Evolutionary conservation across 2,329 filamentous ascomycete genomes (phyloP).

Genomic region (Colletotrichum noveboracense): DNA sequence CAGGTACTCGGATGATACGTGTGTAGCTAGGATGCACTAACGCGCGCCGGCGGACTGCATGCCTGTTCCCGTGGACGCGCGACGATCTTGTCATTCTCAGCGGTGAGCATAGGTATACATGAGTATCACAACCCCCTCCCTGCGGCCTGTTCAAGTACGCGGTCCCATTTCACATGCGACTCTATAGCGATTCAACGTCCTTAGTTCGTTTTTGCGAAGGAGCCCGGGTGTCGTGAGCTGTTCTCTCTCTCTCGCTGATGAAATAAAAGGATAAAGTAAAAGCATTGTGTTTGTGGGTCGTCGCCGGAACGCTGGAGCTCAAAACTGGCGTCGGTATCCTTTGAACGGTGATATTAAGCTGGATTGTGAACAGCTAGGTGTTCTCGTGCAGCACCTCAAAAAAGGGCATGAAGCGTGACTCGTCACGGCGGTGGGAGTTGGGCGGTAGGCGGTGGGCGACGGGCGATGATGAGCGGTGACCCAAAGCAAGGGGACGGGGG

Average conservation of each 20-base stretch:
- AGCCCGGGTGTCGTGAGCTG: neutral
- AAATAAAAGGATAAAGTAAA: neutral
- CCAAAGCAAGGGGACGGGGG: neutral
- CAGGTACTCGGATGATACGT: conserved; percentile 11
- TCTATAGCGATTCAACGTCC: neutral
- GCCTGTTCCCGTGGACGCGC: neutral
- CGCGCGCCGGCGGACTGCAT: neutral
- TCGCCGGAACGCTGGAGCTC: neutral
- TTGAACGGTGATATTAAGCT: neutral
- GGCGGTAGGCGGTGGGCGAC: neutral
- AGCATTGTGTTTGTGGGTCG: neutral
- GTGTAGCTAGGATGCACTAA: neutral
- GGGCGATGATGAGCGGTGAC: neutral
- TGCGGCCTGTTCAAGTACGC: neutral
- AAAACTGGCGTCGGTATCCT: neutral
- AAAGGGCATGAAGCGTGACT: neutral
- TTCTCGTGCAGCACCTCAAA: neutral
- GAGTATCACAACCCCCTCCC: neutral
- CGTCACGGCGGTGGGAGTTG: neutral
- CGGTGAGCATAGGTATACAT: conserved; percentile 6
- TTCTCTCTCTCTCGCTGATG: neutral
- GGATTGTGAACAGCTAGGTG: neutral
- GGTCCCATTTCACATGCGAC: neutral
- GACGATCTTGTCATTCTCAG: neutral
- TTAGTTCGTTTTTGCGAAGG: neutral